phyloP scores from a whole-genome alignment of 2,329 filamentous ascomycete species.

The Diaporthe citrichinensis region DNA sequence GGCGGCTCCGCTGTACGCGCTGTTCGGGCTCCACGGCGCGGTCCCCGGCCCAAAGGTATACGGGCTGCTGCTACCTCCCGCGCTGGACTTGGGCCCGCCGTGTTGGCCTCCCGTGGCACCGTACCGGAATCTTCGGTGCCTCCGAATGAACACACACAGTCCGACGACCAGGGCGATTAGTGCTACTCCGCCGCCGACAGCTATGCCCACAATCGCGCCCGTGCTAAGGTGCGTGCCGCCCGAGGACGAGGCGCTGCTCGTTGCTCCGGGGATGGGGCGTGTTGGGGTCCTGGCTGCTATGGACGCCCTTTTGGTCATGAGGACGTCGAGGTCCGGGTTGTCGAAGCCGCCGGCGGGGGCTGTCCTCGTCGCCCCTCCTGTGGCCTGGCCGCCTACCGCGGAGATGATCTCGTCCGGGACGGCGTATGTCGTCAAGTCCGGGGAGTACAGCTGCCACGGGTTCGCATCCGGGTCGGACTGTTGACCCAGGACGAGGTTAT shows the following conservation, averaged over 20 bases:
- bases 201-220: conserved; percentile 61
- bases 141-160: conserved; percentile 51
- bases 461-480: conserved; percentile 58
- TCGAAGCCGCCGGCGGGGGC: conserved; percentile 65
- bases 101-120: background rate
- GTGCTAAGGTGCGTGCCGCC: conserved; percentile 47
- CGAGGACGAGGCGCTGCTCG: conserved; percentile 32
- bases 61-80: conserved; percentile 11
- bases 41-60: conserved; percentile 18
- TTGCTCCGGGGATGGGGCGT: conserved; percentile 52
- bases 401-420: conserved; percentile 66
- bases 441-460: conserved; percentile 66
- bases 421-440: conserved; percentile 65
- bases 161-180: conserved; percentile 49
- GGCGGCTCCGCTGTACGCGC: conserved; percentile 12
- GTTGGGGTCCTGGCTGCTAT: conserved; percentile 65
- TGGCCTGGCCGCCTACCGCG: conserved; percentile 64
- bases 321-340: conserved; percentile 64
- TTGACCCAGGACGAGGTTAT: conserved; percentile 68
- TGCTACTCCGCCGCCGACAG: conserved; percentile 53
- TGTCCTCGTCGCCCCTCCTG: conserved; percentile 67
- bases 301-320: conserved; percentile 66
- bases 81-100: conserved; percentile 28
- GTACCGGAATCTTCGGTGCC: conserved; percentile 35
- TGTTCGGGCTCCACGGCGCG: conserved; percentile 23